Conservation (phyloP, 768 basidiomycete species). For the Pleurotus eryngii region DNA sequence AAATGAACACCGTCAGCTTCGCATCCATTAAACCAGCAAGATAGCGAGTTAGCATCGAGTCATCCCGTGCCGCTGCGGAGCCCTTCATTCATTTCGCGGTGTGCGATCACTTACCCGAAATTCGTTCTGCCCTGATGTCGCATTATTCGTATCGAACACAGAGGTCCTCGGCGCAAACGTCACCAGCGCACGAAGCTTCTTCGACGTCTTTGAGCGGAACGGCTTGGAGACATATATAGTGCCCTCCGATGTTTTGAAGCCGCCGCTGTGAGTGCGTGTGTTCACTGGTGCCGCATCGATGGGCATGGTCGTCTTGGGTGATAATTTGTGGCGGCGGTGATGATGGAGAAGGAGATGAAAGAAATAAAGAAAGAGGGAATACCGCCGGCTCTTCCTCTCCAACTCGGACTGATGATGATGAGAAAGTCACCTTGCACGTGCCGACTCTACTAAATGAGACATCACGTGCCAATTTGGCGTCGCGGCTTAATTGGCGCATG, state of each 20-base stretch:
- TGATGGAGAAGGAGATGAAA: neutral
- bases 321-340: neutral
- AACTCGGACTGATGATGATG: too few relatives aligned
- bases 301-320: neutral
- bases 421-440: too few relatives aligned
- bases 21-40: neutral
- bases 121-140: conserved; percentile 70
- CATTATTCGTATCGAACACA: conserved; percentile 80
- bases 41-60: neutral
- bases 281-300: conserved; percentile 5
- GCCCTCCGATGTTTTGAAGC: conserved; percentile 55
- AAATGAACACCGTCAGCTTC: conserved; percentile 7
- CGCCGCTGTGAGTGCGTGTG: conserved; percentile 32
- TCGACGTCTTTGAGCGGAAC: conserved; percentile 68
- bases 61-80: too few relatives aligned
- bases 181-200: conserved; percentile 77
- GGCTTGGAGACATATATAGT: conserved; percentile 75
- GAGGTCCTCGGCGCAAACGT: conserved; percentile 87
- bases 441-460: too few relatives aligned
- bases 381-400: too few relatives aligned
- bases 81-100: too few relatives aligned
- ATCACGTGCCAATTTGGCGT: too few relatives aligned
- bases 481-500: too few relatives aligned
- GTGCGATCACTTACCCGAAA: conserved; percentile 58
- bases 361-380: neutral